Evolutionary conservation across 1,139 yeast genomes (phyloP), one percentile per base, ranked within the genome.

Genomic region (Zygosaccharomyces pseudobailii): DNA sequence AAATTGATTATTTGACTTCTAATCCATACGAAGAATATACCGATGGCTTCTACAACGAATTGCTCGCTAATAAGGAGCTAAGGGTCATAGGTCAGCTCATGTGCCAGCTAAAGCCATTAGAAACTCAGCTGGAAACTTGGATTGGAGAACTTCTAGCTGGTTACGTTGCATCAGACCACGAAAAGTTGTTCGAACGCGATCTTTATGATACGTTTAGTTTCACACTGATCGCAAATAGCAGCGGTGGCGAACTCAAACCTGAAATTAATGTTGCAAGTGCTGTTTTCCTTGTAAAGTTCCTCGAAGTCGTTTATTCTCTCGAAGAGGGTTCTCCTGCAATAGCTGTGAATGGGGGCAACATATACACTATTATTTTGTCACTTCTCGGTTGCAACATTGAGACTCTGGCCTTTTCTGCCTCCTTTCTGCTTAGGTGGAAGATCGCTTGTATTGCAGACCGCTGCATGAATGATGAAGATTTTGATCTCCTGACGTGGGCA

Each of bases 401-500:
- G 43, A 37, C 32, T 7, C 40, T 60, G 9, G 49, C 60, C 6
- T 27, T 30, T 3, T 32, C 49, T 3, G 40, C 57, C 33, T 55
- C 61, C 5, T 55, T 55, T 37, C 27, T 62, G 27, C 54, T 59
- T 50, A 59, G 59, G 51, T 63, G 66, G 66, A 55, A 55, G 43
- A 50, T 48, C 21, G 20, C 25, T 13, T 35, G 36, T 5, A 52
- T 63, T 4, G 36, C 47, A 0, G 35, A 44, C 7, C 25, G 24
- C 4, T 56, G 58, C 20, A 9, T 17, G 6, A 19, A 24, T 6
- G 49, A 54, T 20, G 6, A 10, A 6, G 25, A 33, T 3, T 56
- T 53, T 46, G 71, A 50, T 4, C 21, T 49, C 1, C 55, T 65
- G 6, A 55, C 77, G 2, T 82, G 87, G 87, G 56, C 67, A 5